Conservation (phyloP, 331 rosid genomes). For the Quercus tomentella region DNA sequence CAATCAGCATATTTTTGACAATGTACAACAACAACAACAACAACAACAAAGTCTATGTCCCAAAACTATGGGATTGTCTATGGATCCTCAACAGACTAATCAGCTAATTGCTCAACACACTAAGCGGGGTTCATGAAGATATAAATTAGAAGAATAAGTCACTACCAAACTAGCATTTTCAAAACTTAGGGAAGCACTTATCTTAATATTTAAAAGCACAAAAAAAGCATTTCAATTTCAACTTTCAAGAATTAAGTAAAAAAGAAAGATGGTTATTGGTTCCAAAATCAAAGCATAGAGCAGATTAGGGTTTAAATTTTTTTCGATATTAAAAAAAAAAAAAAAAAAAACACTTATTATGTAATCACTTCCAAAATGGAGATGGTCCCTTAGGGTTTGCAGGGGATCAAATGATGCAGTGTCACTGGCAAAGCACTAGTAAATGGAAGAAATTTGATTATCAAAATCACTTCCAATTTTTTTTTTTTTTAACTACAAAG, state of each 20-base stretch:
- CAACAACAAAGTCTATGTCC: too few relatives aligned
- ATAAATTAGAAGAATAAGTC: not conserved
- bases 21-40: too few relatives aligned
- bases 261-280: not conserved
- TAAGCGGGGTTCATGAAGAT: too few relatives aligned
- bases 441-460: not conserved
- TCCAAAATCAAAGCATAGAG: not conserved
- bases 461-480: not conserved
- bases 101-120: too few relatives aligned
- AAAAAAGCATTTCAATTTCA: not conserved
- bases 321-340: not conserved
- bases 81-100: too few relatives aligned
- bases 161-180: not conserved
- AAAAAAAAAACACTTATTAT: not conserved
- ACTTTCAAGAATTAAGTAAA: too few relatives aligned
- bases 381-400: not conserved
- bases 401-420: not conserved
- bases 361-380: not conserved
- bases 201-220: not conserved
- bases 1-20: not conserved
- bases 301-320: not conserved
- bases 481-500: too few relatives aligned
- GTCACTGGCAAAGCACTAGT: not conserved
- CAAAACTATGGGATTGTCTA: too few relatives aligned
- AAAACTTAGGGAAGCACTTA: not conserved